A percentile compares a stretch with the other conserved stretches of the same genome.
These are phyloP conservation scores for Thraustotheca clavata DNA, from an alignment of 352 stramenopile species.

Conservation along the genomic window DNA sequence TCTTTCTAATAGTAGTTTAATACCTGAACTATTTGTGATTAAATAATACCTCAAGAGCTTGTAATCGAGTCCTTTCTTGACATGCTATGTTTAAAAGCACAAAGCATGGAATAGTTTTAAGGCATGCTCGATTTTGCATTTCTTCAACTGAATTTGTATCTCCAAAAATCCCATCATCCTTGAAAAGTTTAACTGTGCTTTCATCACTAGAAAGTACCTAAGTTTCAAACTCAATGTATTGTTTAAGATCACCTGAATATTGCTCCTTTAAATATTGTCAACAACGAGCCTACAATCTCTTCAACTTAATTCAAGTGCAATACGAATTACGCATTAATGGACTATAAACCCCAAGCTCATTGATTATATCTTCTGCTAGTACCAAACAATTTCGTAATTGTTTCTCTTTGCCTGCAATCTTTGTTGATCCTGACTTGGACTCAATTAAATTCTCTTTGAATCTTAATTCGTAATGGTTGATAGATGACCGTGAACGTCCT, in stretches of 20 bases:
- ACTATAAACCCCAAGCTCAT: background rate
- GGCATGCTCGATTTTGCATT: conserved; percentile 1
- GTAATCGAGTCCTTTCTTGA: background rate
- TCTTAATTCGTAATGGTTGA: background rate
- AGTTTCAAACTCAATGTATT: background rate
- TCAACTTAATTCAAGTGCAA: background rate
- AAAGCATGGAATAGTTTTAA: conserved; percentile 8
- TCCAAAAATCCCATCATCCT: conserved; percentile 1
- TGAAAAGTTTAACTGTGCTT: background rate
- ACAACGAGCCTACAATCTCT: background rate
- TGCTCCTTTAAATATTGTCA: background rate
- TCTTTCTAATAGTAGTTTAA: background rate
- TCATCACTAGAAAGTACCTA: background rate
- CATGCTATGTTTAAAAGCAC: conserved; percentile 14
- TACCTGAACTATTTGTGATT: too few relatives aligned
- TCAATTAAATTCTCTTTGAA: background rate
- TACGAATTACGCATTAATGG: conserved; percentile 5
- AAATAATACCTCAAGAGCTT: background rate
- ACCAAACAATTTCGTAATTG: background rate
- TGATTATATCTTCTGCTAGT: background rate
- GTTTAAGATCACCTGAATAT: conserved; percentile 9
- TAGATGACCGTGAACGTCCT: background rate
- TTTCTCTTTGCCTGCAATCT: conserved; percentile 13
- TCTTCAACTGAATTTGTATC: conserved; percentile 8
- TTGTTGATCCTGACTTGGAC: background rate